Conservation (phyloP, 2,329 filamentous ascomycete genomes). For the Blumeriella jaapii region DNA sequence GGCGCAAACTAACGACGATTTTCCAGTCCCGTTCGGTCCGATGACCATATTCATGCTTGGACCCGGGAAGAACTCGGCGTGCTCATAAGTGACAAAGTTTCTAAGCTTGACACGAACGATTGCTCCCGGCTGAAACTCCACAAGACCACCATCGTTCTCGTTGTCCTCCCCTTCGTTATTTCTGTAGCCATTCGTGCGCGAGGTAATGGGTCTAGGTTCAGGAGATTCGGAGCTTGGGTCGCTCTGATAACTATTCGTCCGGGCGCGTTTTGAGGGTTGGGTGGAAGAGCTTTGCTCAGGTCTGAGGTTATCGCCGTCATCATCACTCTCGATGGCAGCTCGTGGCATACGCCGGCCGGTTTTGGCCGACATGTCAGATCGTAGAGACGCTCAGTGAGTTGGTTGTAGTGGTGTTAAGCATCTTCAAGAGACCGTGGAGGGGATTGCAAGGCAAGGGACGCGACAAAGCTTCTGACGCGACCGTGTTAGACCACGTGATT, state of each 20-base stretch:
- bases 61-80: conserved; percentile 81
- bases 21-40: conserved; percentile 95
- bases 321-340: conserved; percentile 20
- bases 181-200: neutral
- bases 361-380: neutral
- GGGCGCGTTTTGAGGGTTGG: conserved; percentile 19
- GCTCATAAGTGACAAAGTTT: conserved; percentile 92
- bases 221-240: conserved; percentile 9
- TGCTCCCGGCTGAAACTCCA: conserved; percentile 41
- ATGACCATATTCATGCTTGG: conserved; percentile 97
- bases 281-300: conserved; percentile 13
- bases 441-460: too few species aligned
- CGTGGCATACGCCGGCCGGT: conserved; percentile 12
- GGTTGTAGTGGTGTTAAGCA: neutral
- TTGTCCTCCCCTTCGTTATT: conserved; percentile 1
- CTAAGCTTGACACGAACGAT: conserved; percentile 77
- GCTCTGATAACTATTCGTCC: conserved; percentile 14
- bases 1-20: conserved; percentile 93
- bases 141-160: conserved; percentile 8
- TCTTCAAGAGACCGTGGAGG: too few species aligned
- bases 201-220: conserved; percentile 3
- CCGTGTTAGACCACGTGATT: too few species aligned
- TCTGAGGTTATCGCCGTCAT: conserved; percentile 15
- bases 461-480: too few species aligned
- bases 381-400: neutral